Evolutionary conservation across 140 eudicot species (phyloP).

Genomic region (Bidens hawaiensis): DNA sequence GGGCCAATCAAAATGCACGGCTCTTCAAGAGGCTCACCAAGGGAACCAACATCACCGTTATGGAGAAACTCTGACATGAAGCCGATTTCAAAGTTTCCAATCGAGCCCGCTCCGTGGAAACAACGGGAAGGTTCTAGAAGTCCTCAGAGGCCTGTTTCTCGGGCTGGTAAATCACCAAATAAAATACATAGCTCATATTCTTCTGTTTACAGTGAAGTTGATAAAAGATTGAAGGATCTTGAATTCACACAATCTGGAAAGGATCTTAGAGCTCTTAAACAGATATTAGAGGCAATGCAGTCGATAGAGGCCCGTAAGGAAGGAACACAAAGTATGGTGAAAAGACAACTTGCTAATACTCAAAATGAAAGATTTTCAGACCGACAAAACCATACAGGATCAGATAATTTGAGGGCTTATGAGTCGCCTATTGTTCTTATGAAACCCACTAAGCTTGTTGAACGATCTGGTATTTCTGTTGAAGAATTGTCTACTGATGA

Average conservation of each 20-base stretch:
- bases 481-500: constrained; percentile 37
- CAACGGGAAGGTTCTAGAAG: constrained; percentile 50
- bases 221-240: constrained; percentile 73
- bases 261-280: constrained; percentile 95
- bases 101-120: constrained; percentile 99
- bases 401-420: constrained; percentile 24
- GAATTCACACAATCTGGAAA: constrained; percentile 87
- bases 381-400: constrained; percentile 32
- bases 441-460: constrained; percentile 80
- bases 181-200: constrained; percentile 43
- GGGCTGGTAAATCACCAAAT: constrained; percentile 36
- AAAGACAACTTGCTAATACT: constrained; percentile 12
- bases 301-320: constrained; percentile 49
- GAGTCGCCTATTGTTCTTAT: constrained; percentile 87
- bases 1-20: constrained; percentile 43
- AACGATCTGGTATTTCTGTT: constrained; percentile 36
- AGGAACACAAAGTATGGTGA: constrained; percentile 29
- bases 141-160: constrained; percentile 58
- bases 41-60: constrained; percentile 74
- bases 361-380: constrained; percentile 28
- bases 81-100: constrained; percentile 58
- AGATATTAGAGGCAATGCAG: constrained; percentile 93
- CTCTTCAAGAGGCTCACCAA: constrained; percentile 47
- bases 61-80: constrained; percentile 77
- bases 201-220: constrained; percentile 90